Conservation (phyloP, 306 rosid species). For the Prunus padus region DNA sequence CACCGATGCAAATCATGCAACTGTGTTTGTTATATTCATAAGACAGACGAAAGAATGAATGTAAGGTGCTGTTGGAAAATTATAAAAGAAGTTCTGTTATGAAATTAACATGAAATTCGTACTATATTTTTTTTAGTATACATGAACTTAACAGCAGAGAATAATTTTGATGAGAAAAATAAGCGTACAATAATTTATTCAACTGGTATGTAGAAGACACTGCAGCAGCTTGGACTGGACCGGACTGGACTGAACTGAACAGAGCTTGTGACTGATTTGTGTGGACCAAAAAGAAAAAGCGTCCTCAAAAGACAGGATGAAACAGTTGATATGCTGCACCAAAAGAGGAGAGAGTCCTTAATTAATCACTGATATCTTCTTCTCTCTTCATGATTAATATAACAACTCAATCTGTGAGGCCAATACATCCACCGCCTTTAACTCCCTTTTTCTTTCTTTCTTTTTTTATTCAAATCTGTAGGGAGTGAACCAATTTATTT, state of each 20-base stretch:
- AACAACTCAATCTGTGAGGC: background rate
- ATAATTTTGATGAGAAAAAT: background rate
- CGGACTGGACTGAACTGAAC: slow-evolving; percentile 10
- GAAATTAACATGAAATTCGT: too few relatives aligned
- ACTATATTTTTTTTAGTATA: too few relatives aligned
- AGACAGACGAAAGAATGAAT: background rate
- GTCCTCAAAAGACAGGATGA: slow-evolving; percentile 20
- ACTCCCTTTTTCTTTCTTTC: background rate
- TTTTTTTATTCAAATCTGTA: background rate
- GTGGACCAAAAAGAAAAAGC: slow-evolving; percentile 34
- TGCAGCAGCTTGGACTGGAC: slow-evolving; percentile 17
- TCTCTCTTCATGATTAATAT: background rate
- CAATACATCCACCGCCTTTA: background rate
- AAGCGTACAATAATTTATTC: background rate
- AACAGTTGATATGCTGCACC: slow-evolving; percentile 6
- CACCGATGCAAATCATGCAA: background rate
- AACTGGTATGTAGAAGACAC: background rate
- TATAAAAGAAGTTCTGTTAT: too few relatives aligned
- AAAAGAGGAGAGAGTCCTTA: slow-evolving; percentile 2
- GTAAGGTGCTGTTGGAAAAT: background rate
- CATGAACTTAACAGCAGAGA: background rate
- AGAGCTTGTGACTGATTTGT: slow-evolving; percentile 3
- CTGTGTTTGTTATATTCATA: background rate
- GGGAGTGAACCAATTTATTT: background rate
- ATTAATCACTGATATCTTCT: background rate